These are phyloP conservation scores for Claviceps fusiformis DNA, from an alignment of 2,329 filamentous ascomycete species.

Conservation along the genomic window DNA sequence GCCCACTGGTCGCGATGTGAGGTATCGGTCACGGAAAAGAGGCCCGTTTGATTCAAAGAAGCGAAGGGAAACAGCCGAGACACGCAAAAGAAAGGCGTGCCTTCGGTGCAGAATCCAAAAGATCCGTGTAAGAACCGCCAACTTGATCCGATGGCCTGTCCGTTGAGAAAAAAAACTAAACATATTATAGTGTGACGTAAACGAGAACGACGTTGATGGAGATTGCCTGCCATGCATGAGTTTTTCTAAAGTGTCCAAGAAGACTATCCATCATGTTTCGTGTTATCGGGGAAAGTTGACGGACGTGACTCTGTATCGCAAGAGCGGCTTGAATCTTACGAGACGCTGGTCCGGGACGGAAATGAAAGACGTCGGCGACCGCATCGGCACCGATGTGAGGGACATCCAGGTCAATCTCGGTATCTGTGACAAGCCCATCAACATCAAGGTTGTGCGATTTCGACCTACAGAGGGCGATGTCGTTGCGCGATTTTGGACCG, in stretches of 20 bases:
- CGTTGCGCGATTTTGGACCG: constrained; percentile 24
- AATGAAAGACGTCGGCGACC: constrained; percentile 27
- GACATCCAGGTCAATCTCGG: constrained; percentile 27
- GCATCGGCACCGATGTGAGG: constrained; percentile 12
- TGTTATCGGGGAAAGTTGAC: constrained; percentile 32
- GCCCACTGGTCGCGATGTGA: background rate
- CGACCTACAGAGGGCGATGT: constrained; percentile 23
- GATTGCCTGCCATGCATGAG: constrained; percentile 27
- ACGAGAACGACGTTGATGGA: constrained; percentile 17
- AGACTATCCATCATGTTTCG: constrained; percentile 30
- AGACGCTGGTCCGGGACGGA: constrained; percentile 26
- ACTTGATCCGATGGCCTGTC: background rate
- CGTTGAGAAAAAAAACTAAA: too few species aligned
- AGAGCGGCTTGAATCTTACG: constrained; percentile 30
- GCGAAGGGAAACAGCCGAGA: constrained; percentile 21
- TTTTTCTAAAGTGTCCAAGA: constrained; percentile 27
- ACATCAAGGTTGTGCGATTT: constrained; percentile 29
- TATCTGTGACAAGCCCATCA: constrained; percentile 22
- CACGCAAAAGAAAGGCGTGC: constrained; percentile 25
- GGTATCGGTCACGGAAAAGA: background rate
- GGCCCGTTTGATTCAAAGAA: constrained; percentile 12
- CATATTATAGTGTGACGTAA: constrained; percentile 22
- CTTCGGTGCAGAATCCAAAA: constrained; percentile 31
- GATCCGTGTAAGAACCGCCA: constrained; percentile 22
- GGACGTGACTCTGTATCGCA: constrained; percentile 27